Percentiles rank a stretch among this genome's conserved stretches.
phyloP scores from a whole-genome alignment of 495 filamentous ascomycete species.

The Wilcoxina mikolae region DNA sequence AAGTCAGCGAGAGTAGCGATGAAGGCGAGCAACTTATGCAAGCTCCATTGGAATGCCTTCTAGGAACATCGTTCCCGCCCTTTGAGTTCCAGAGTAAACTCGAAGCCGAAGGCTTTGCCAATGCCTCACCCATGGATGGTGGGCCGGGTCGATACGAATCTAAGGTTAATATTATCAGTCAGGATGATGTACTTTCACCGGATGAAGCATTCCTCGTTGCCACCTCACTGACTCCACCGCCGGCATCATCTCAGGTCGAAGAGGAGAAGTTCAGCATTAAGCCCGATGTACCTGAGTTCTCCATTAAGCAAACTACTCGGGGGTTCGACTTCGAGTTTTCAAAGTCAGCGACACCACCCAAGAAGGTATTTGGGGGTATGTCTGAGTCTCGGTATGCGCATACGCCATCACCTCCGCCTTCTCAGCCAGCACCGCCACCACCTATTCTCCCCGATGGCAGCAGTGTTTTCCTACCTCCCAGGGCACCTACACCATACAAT shows the following conservation, averaged over 20 bases:
- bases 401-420: conserved; percentile 24
- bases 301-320: conserved; percentile 7
- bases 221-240: neutral
- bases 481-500: conserved; percentile 1
- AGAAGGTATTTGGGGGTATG: conserved; percentile 13
- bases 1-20: conserved; percentile 2
- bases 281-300: neutral
- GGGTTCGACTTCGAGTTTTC: conserved; percentile 26
- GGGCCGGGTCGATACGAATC: neutral
- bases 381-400: conserved; percentile 25
- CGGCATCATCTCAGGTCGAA: neutral
- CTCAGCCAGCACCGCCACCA: conserved; percentile 21
- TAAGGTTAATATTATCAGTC: neutral
- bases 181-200: neutral
- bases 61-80: neutral
- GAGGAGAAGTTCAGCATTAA: neutral
- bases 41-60: conserved; percentile 4
- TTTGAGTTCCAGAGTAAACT: conserved; percentile 11
- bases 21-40: conserved; percentile 17
- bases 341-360: conserved; percentile 10
- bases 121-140: conserved; percentile 8
- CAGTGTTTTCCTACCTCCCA: conserved; percentile 13
- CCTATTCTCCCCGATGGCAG: conserved; percentile 11
- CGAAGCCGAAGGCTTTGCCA: conserved; percentile 20
- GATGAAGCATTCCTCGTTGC: neutral